Percentiles rank a stretch among this genome's conserved stretches.
phyloP scores from a whole-genome alignment of 768 basidiomycete species.

The Amanita exitialis region DNA sequence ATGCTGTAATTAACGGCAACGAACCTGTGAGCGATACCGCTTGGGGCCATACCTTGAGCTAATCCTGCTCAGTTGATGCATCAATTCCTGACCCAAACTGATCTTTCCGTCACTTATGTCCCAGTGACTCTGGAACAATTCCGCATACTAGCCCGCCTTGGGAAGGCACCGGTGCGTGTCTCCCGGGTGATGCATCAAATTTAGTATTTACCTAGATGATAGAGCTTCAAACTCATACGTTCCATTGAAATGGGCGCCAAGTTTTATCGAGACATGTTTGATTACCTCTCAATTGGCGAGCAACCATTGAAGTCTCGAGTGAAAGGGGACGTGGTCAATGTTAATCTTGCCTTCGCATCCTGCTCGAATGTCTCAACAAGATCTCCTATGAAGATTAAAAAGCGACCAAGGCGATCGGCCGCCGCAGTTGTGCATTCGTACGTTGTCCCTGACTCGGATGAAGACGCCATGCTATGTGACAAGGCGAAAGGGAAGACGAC shows the following conservation, averaged over 20 bases:
- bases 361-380: slow-evolving; percentile 13
- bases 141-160: slow-evolving; percentile 59
- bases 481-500: not conserved
- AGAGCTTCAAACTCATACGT: slow-evolving; percentile 44
- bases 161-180: slow-evolving; percentile 45
- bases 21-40: slow-evolving; percentile 22
- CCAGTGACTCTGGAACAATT: slow-evolving; percentile 74
- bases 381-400: slow-evolving; percentile 22
- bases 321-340: slow-evolving; percentile 12
- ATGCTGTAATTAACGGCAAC: slow-evolving; percentile 65
- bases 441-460: slow-evolving; percentile 60
- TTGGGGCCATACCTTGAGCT: slow-evolving; percentile 2
- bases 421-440: slow-evolving; percentile 48
- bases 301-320: slow-evolving; percentile 12
- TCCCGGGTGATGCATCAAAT: not conserved
- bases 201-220: not conserved
- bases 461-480: slow-evolving; percentile 36
- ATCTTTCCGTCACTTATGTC: slow-evolving; percentile 22
- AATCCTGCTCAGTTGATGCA: slow-evolving; percentile 32
- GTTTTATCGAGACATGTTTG: slow-evolving; percentile 62
- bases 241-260: slow-evolving; percentile 57
- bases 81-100: slow-evolving; percentile 21
- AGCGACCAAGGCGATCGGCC: slow-evolving; percentile 52
- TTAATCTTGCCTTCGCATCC: slow-evolving; percentile 31
- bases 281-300: slow-evolving; percentile 38